A percentile compares a stretch with the other conserved stretches of the same genome.
Evolutionary conservation across 306 rosid species (phyloP).

Genomic region (Glycine soja): DNA sequence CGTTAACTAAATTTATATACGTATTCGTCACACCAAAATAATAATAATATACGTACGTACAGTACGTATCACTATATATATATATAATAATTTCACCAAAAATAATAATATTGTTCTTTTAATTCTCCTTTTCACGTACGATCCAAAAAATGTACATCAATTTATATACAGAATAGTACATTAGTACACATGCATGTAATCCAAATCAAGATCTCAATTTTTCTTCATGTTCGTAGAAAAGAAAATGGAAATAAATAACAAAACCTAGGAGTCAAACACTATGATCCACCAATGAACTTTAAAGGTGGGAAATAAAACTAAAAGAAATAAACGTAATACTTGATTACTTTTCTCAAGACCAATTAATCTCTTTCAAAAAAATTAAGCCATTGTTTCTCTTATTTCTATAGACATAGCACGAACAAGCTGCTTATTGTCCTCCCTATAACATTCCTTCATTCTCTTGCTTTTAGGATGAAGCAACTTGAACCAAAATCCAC

Average conservation of each 20-base stretch:
- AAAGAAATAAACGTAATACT: not conserved
- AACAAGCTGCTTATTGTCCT: slow-evolving; percentile 30
- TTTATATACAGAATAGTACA: slow-evolving; percentile 6
- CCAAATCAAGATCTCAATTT: not conserved
- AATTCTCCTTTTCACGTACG: not conserved
- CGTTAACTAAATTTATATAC: too few species aligned
- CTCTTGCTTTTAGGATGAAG: slow-evolving; percentile 54
- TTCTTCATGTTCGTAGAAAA: not conserved
- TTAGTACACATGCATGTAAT: slow-evolving; percentile 16
- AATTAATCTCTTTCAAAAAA: not conserved
- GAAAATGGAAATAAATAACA: not conserved
- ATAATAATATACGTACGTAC: too few species aligned
- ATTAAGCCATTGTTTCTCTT: slow-evolving; percentile 31
- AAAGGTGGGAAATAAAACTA: not conserved
- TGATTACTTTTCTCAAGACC: not conserved
- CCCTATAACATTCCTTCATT: slow-evolving; percentile 25
- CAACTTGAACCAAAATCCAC: slow-evolving; percentile 64
- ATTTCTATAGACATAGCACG: slow-evolving; percentile 47
- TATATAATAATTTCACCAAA: too few species aligned
- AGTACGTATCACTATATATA: too few species aligned
- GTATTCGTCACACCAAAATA: too few species aligned
- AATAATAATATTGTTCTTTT: not conserved
- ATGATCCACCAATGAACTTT: not conserved
- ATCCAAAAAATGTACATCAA: not conserved
- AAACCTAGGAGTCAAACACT: not conserved